These are phyloP conservation scores for Raphanus raphanistrum DNA, from an alignment of 345 rosid genomes.

Conservation along the genomic window DNA sequence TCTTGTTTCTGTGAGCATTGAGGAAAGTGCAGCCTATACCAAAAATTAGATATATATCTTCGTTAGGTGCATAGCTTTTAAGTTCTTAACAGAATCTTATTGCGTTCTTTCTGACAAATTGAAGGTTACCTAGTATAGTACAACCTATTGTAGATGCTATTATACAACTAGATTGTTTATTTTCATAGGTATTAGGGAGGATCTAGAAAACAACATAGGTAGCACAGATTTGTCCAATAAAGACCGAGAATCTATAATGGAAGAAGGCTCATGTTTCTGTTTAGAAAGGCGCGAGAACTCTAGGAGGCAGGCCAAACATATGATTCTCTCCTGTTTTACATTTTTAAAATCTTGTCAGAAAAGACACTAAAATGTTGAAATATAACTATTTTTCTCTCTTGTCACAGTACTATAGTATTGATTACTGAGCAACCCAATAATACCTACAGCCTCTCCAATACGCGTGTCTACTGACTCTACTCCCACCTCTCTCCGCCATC, in stretches of 20 bases:
- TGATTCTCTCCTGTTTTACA: background rate
- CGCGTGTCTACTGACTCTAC: constrained; percentile 29
- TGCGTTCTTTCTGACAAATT: background rate
- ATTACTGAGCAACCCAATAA: constrained; percentile 26
- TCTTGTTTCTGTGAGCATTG: background rate
- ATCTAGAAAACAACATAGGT: constrained; percentile 21
- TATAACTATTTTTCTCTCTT: constrained; percentile 13
- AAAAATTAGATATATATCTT: background rate
- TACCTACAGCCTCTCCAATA: constrained; percentile 22
- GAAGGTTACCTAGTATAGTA: too few relatives aligned
- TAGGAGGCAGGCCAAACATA: constrained; percentile 17
- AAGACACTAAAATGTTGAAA: background rate
- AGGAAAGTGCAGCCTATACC: background rate
- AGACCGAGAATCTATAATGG: constrained; percentile 25
- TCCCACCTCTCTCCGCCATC: background rate
- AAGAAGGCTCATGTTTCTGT: constrained; percentile 31
- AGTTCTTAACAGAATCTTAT: background rate
- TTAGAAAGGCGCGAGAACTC: constrained; percentile 29
- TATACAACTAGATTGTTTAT: background rate
- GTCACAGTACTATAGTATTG: constrained; percentile 33
- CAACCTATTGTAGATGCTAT: background rate
- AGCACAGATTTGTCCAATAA: constrained; percentile 36
- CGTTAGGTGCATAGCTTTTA: background rate
- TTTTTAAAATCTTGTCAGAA: background rate
- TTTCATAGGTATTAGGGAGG: constrained; percentile 13